Evolutionary conservation across 768 basidiomycete species (phyloP), one percentile per base, ranked within the genome.

Genomic region (Pisolithus microcarpus): DNA sequence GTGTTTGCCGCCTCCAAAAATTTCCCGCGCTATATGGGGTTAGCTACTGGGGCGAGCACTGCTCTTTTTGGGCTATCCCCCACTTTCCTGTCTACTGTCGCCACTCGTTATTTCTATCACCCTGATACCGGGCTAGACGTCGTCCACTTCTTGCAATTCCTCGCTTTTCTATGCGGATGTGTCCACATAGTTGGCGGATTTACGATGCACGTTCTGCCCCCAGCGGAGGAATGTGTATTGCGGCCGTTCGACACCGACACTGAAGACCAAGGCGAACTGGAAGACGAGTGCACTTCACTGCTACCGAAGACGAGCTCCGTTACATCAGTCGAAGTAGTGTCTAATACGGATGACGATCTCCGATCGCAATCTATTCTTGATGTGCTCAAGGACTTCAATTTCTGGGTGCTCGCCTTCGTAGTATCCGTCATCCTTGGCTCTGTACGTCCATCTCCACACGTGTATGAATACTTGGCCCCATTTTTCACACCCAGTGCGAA

Each of bases 51-150:
- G 4, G 67, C 72, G 9, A 83, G 76, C 60, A 81, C 82, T 74
- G 79, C 86, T 2, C 67, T 89, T 21, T 90, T 89, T 59, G 87
- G 89, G n/a, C 74, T 90, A 31, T 91, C 89, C 0, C 89, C 89
- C 0, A 70, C 90, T 19, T 79, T 87, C 56, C 74, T 90, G 7
- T 84, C 87, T 19, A 52, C 76, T 21, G 53, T 89, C 36, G 87
- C 85, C 4, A 79, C 84, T 4, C 69, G 51, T 15, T 80, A 72
- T 61, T 90, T 90, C 65, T 80, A 77, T 5, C 66, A 72, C 37
- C 56, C 65, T 11, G 62, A 65, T 44, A 71, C 70, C 23, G 76
- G 75, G 40, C 71, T 70, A 45, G 77, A 66, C 55, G 76, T 71
- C 60, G 77, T 61, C 23, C 70, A 55, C 11, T 90, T 79, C 62